Percentiles rank a stretch among this genome's conserved stretches.
phyloP scores from a whole-genome alignment of 2,329 filamentous ascomycete genomes.

The Scedosporium dehoogii region DNA sequence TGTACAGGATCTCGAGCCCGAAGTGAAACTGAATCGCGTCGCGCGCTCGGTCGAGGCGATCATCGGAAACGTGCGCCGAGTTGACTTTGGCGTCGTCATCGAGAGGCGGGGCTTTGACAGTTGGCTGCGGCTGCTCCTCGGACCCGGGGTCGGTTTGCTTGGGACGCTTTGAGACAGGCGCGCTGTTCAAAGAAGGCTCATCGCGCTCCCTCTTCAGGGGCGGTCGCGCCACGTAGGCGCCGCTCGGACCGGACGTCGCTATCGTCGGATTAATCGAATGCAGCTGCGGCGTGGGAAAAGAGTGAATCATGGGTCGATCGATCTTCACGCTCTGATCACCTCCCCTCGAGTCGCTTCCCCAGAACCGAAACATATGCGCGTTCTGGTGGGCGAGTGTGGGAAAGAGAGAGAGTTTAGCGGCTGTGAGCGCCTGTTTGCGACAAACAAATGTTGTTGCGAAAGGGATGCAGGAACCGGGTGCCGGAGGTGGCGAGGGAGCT shows the following conservation, averaged over 20 bases:
- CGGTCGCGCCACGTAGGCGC: slow-evolving; percentile 17
- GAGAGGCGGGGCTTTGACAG: not conserved
- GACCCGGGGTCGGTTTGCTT: not conserved
- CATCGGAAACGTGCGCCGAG: not conserved
- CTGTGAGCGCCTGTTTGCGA: not conserved
- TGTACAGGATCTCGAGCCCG: slow-evolving; percentile 82
- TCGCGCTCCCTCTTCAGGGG: slow-evolving; percentile 29
- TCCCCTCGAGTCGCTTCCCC: slow-evolving; percentile 47
- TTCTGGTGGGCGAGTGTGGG: slow-evolving; percentile 18
- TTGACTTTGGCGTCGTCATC: not conserved
- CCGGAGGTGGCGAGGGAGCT: slow-evolving; percentile 6
- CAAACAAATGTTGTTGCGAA: slow-evolving; percentile 11
- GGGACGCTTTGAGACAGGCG: not conserved
- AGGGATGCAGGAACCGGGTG: slow-evolving; percentile 10
- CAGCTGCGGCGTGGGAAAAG: slow-evolving; percentile 20
- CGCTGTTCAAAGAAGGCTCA: slow-evolving; percentile 18
- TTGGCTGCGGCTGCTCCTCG: not conserved
- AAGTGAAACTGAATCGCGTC: slow-evolving; percentile 67
- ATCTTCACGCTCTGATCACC: slow-evolving; percentile 39
- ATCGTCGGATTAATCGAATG: slow-evolving; percentile 19
- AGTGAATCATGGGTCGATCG: slow-evolving; percentile 28
- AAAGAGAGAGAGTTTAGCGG: not conserved
- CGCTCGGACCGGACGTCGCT: slow-evolving; percentile 7
- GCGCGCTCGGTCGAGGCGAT: not conserved
- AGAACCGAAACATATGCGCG: slow-evolving; percentile 53